Percentiles rank a stretch among this genome's conserved stretches.
Conservation (phyloP, 768 basidiomycete genomes). For the Suillus placidus region DNA sequence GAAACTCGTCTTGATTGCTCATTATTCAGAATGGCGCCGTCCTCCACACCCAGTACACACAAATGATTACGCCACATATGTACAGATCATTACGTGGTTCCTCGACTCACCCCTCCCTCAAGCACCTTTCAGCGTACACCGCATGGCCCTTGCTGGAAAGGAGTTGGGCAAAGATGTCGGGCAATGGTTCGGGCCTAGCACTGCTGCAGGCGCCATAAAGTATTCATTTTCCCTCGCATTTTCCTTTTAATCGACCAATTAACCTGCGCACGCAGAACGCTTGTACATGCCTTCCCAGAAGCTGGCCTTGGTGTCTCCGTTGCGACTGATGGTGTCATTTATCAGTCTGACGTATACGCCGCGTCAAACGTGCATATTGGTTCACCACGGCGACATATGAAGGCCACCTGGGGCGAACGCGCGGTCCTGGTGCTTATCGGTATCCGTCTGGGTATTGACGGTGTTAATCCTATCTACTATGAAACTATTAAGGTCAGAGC, state of each 20-base stretch:
- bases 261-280: constrained; percentile 49
- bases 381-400: constrained; percentile 34
- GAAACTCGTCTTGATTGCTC: constrained; percentile 15
- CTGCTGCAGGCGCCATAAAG: constrained; percentile 97
- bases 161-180: constrained; percentile 94
- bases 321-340: constrained; percentile 81
- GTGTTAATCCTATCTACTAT: constrained; percentile 95
- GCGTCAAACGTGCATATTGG: constrained; percentile 54
- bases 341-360: constrained; percentile 82
- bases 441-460: constrained; percentile 85
- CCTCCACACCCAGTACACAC: constrained; percentile 64
- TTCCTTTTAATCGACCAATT: constrained; percentile 5
- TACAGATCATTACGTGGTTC: constrained; percentile 94
- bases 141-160: constrained; percentile 94
- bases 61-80: constrained; percentile 80
- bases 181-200: constrained; percentile 97
- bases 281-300: constrained; percentile 79
- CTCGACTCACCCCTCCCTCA: constrained; percentile 83
- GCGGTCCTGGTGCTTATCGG: constrained; percentile 88
- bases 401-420: constrained; percentile 70
- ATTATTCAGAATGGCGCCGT: constrained; percentile 75
- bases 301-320: constrained; percentile 81
- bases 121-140: constrained; percentile 92
- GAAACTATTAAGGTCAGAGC: constrained; percentile 72
- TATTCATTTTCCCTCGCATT: constrained; percentile 29